Evolutionary conservation across 2,329 filamentous ascomycete species (phyloP), one percentile per base, ranked within the genome.

Genomic region (Cercospora citrullina): DNA sequence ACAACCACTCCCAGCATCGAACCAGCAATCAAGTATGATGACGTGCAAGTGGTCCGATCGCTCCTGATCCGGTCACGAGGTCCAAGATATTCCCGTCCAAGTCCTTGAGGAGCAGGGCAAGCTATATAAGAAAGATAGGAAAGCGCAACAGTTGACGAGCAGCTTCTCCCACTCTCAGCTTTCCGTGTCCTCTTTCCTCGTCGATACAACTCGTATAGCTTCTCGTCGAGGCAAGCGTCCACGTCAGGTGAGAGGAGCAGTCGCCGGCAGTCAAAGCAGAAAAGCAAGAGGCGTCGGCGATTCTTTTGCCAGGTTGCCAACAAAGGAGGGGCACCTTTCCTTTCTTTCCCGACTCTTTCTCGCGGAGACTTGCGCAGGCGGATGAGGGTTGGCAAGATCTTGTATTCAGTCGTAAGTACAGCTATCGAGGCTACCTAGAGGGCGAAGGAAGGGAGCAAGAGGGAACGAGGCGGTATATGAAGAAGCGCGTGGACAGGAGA

Each of bases 1-100:
- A 76, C 74, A 51, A 78, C 70, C 16, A 74, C 60, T 45, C 75
- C 74, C 70, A 74, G 66, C 72, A 75, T 74, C 14, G 31, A 62
- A 28, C 60, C 33, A 64, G 57, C 39, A 66, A 45, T 59, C 42
- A 63, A 48, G 57, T 45, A 33, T 21, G 14, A 14, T 18, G 60
- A 14, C 26, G 53, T 57, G 21, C 45, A 42, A 16, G 39, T 57
- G 53, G 45, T 57, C 39, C 58, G 26, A 26, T 57, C 18, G 33
- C 18, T 30, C 9, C 23, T 26, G 31, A 30, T 57, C 28, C 21
- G 28, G 42, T 53, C 61, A 57, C 61, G 45, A 21, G 60, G 4
- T 30, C 60, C 18, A 10, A 23, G 26, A 5, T 23, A 14, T 51
- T 62, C 39, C 39, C 10, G 62, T 63, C 48, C 58, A 14, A 58